These are phyloP conservation scores for Verticillium isaacii DNA, from an alignment of 2,329 filamentous ascomycete species.

Conservation along the genomic window DNA sequence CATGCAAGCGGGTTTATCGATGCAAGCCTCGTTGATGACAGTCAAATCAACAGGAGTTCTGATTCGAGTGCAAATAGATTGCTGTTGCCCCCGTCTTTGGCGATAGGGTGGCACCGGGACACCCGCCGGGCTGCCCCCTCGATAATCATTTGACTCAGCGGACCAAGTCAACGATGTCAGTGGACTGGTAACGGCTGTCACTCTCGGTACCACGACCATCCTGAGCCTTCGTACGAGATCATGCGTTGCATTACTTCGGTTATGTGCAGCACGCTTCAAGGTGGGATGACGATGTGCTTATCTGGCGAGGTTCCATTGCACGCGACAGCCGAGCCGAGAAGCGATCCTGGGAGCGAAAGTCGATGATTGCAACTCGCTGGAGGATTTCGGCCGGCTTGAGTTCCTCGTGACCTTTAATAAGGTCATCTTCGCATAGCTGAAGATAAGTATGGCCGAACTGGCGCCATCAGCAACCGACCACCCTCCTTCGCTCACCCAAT, in stretches of 20 bases:
- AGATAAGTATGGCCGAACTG: too few relatives aligned
- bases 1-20: not conserved
- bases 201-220: not conserved
- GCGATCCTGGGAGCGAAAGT: not conserved
- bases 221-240: not conserved
- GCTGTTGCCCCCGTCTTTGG: not conserved
- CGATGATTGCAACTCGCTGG: not conserved
- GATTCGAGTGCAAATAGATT: not conserved
- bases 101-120: not conserved
- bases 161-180: not conserved
- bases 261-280: not conserved
- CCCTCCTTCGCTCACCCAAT: too few relatives aligned
- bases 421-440: not conserved
- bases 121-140: not conserved
- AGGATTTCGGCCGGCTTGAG: not conserved
- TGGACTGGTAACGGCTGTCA: not conserved
- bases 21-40: not conserved
- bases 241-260: not conserved
- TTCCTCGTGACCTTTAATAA: not conserved
- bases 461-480: too few relatives aligned
- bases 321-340: not conserved
- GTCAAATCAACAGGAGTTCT: not conserved
- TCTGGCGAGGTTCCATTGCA: not conserved
- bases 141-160: not conserved
- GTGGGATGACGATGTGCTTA: not conserved